Evolutionary conservation across 257 asterid species (phyloP).

Genomic region (Misopates orontium): DNA sequence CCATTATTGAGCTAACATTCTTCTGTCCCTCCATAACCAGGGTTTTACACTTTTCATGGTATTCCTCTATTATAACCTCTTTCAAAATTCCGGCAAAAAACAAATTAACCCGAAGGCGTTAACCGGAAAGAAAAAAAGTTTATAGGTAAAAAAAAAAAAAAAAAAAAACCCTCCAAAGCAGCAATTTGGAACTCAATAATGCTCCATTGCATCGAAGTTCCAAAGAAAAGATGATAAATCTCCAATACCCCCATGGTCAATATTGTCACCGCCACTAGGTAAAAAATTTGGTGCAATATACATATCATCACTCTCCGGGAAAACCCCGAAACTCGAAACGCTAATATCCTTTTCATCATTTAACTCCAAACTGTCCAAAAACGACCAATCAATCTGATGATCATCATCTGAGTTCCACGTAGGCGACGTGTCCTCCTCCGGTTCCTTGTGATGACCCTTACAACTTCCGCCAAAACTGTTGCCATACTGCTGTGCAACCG

Average conservation of each 20-base stretch:
- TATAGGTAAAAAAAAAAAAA: too few species aligned
- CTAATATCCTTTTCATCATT: conserved; percentile 19
- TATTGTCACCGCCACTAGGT: conserved; percentile 28
- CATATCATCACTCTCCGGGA: conserved; percentile 60
- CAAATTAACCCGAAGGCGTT: too few species aligned
- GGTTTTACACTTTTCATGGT: too few species aligned
- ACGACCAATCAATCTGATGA: conserved; percentile 47
- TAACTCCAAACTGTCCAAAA: conserved; percentile 36
- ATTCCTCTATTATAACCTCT: too few species aligned
- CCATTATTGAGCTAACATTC: too few species aligned
- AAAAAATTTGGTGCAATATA: background rate
- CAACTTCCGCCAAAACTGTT: background rate
- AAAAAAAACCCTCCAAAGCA: too few species aligned
- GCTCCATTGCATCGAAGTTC: conserved; percentile 43
- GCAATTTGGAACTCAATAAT: too few species aligned
- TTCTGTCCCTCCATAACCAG: too few species aligned
- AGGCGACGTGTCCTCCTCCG: conserved; percentile 20
- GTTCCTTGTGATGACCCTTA: background rate
- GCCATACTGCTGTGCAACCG: conserved; percentile 60
- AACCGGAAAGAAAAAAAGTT: too few species aligned
- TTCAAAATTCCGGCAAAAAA: too few species aligned
- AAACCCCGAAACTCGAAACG: conserved; percentile 48
- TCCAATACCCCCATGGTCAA: conserved; percentile 34
- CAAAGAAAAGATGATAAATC: conserved; percentile 43
- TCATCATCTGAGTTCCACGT: conserved; percentile 25